Base-by-base conservation (phyloP, 176 grass and related monocot genomes). In the Oropetium thomaeum region DNA sequence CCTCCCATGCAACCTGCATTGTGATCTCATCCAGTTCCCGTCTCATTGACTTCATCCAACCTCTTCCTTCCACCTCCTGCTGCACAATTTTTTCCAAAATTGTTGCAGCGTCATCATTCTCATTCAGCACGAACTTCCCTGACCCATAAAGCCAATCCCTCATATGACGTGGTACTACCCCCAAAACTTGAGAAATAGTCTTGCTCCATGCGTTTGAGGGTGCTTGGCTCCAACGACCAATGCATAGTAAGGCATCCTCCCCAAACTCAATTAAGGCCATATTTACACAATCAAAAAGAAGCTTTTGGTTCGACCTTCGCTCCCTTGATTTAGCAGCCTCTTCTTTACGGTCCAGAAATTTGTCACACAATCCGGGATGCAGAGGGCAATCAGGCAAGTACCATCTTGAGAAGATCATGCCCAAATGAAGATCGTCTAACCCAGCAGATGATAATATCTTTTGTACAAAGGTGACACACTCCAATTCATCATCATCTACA, bases 201-300 rank as follows among this genome's bases (percentile, higher is more conserved):
- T 69, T 22, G 33, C 47, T 69, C 69, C 73, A 31, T 37, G 58
- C 58, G 35, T 17, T 40, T 10, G 32, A 47, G 31, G 20, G 64
- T 49, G 30, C 51, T 58, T 83, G 82, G 13, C 74, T 30, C 86
- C 84, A 90, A n/a, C 84, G 82, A 27, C 85, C 84, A 15, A 65
- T 58, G 58, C 52, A 70, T 34, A 54, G 26, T 17, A 90, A 86
- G 58, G 67, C 63, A 33, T 66, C 71, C 41, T 89, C 62, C 28
- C 79, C 84, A 60, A 92, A 83, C 84, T 98, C 89, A 73, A 92
- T 48, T 42, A 98, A 62, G 7, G 89, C 44, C 67, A 76, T 65
- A 38, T 92, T 98, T 31, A 92, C 96, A 63, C 77, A 88, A 62
- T 98, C 89, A 38, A 98, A 95, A 49, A 98, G 40, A 35, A 98